Conservation (phyloP, 1,284 basidiomycete genomes). For the Boletus sp. region DNA sequence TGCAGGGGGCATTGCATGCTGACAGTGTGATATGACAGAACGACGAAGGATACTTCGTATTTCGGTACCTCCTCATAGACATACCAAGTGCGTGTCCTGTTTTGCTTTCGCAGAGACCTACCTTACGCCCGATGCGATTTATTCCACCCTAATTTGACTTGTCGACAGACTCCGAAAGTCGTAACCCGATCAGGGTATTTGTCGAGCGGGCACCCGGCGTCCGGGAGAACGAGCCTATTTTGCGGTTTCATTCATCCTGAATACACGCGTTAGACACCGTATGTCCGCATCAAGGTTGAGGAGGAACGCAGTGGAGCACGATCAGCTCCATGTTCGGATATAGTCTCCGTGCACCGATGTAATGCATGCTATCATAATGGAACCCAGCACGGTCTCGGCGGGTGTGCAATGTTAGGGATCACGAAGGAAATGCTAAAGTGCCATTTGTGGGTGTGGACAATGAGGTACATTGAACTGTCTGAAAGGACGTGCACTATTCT, state of each 20-base stretch:
- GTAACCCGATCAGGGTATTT: slow-evolving; percentile 64
- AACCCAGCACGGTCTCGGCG: slow-evolving; percentile 14
- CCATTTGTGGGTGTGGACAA: slow-evolving; percentile 9
- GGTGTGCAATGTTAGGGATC: slow-evolving; percentile 6
- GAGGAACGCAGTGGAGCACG: slow-evolving; percentile 6
- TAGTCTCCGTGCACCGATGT: slow-evolving; percentile 20
- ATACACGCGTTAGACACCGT: slow-evolving; percentile 9
- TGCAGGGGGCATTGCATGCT: slow-evolving; percentile 10
- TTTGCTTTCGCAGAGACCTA: not conserved
- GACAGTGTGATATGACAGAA: slow-evolving; percentile 44
- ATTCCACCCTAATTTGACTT: slow-evolving; percentile 5
- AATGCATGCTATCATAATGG: slow-evolving; percentile 25
- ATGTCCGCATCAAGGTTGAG: slow-evolving; percentile 12
- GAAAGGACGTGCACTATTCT: slow-evolving; percentile 47
- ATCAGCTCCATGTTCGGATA: slow-evolving; percentile 14
- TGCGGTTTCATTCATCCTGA: slow-evolving; percentile 56
- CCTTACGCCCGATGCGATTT: slow-evolving; percentile 8
- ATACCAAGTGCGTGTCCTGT: slow-evolving; percentile 59
- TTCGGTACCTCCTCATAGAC: slow-evolving; percentile 73
- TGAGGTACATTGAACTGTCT: slow-evolving; percentile 15
- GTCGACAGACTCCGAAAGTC: slow-evolving; percentile 55
- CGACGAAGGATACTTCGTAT: slow-evolving; percentile 70
- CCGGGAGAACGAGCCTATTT: slow-evolving; percentile 64
- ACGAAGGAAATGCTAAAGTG: slow-evolving; percentile 11
- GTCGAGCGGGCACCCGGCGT: slow-evolving; percentile 64